Evolutionary conservation across 75 land plant genomes (phyloP).

Genomic region (Chamaecyparis obtusa): DNA sequence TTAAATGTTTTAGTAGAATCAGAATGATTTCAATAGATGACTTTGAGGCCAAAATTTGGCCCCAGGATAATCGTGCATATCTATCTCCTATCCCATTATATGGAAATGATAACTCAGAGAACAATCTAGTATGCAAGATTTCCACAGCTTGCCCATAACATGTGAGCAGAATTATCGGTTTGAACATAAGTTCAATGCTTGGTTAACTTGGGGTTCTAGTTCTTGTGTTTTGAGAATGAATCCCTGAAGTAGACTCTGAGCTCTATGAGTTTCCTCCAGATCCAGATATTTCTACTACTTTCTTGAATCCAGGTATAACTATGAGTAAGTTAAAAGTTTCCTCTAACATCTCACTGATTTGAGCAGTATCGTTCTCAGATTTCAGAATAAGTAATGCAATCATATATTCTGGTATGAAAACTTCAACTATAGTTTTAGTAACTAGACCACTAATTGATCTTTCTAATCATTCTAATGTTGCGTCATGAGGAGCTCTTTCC

Average conservation of each 20-base stretch:
- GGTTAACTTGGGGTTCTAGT: background rate
- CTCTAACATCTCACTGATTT: too few species aligned
- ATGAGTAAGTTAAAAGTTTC: slow-evolving; percentile 35
- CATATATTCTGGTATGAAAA: slow-evolving; percentile 59
- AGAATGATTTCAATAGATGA: too few species aligned
- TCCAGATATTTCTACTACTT: slow-evolving; percentile 74
- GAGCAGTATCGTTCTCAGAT: too few species aligned
- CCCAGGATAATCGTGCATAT: too few species aligned
- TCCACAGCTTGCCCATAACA: background rate
- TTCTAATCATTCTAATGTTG: background rate
- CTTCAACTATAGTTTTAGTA: slow-evolving; percentile 66
- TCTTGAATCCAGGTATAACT: slow-evolving; percentile 42
- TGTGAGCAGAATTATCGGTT: background rate
- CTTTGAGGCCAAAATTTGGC: too few species aligned
- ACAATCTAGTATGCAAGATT: background rate
- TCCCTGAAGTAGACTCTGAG: slow-evolving; percentile 68
- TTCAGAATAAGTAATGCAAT: too few species aligned
- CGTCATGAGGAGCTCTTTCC: background rate
- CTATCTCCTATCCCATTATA: too few species aligned
- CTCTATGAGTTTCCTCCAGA: slow-evolving; percentile 73
- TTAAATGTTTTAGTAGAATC: too few species aligned
- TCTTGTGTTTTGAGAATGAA: slow-evolving; percentile 51
- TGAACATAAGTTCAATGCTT: too few species aligned
- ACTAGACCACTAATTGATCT: slow-evolving; percentile 19
- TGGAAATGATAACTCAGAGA: too few species aligned